Base-by-base conservation (phyloP, 495 filamentous ascomycete species). In the Rusavskia elegans region DNA sequence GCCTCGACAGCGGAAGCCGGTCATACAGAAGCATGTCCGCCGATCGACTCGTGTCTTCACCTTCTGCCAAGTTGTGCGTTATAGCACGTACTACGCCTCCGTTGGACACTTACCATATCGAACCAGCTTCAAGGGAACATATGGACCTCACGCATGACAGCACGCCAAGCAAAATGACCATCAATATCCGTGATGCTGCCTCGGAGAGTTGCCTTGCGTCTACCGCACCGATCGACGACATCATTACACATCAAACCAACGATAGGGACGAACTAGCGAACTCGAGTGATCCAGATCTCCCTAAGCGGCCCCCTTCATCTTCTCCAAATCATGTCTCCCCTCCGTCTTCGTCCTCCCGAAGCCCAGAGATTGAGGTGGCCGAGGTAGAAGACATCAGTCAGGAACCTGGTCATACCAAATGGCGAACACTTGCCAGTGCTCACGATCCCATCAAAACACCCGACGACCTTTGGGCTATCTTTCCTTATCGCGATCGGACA, bases 1-100 rank as follows among this genome's bases (percentile, higher is more conserved):
- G 79, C 60, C 71, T 82, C 51, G 77, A 82, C 63, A 76, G 69
- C 63, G 75, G 74, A 56, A 69, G 66, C 56, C 64, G 65, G 53
- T 61, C 66, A 38, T 66, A 65, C 49, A 54, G 67, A 69, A 63
- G 62, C 64, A 68, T 74, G 65, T 74, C 71, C 6, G 59, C 64
- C 19, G 67, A 73, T 48, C 52, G 48, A 17, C 35, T 57, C 21
- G 25, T 36, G 58, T 56, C 62, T 53, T 55, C 63, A 37, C 52
- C 63, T 35, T 48, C 58, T 36, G 40, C 51, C 49, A 37, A 41
- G 42, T 41, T 52, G 48, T 19, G 59, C 39, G 50, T 63, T 48
- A 61, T 63, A 59, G 65, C 61, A 56, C 63, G 60, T 64, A 60
- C 64, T 53, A 63, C 51, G 8, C 49, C 48, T 48, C 32, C 52